Percentiles rank a stretch among this genome's conserved stretches.
phyloP scores from a whole-genome alignment of 2,329 filamentous ascomycete genomes.

The Colletotrichum euphorbiae region DNA sequence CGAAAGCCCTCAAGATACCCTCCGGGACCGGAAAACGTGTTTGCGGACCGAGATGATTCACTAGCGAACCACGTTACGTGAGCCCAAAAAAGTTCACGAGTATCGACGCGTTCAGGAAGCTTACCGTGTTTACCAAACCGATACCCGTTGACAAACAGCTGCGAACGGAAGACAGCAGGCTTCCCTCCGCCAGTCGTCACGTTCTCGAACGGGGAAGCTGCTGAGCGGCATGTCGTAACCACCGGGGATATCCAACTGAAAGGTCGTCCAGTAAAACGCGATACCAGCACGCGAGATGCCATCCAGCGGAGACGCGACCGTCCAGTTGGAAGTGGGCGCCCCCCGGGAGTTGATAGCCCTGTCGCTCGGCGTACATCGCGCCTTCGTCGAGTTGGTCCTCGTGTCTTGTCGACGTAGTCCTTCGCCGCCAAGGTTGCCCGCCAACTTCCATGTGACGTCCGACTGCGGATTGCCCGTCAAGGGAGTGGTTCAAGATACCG shows the following conservation, averaged over 20 bases:
- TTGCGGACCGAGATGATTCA: conserved; percentile 77
- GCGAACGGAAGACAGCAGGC: conserved; percentile 60
- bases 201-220: conserved; percentile 62
- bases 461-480: conserved; percentile 59
- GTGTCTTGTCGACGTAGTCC: conserved; percentile 63
- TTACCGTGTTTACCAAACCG: conserved; percentile 63
- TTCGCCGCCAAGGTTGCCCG: conserved; percentile 72
- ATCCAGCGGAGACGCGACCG: conserved; percentile 54
- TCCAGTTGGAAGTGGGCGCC: conserved; percentile 49
- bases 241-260: conserved; percentile 65
- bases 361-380: conserved; percentile 65
- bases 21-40: conserved; percentile 74
- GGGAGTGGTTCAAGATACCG: conserved; percentile 67
- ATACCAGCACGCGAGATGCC: conserved; percentile 61
- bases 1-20: conserved; percentile 73
- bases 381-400: conserved; percentile 72
- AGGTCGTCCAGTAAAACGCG: conserved; percentile 65
- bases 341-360: conserved; percentile 59
- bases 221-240: conserved; percentile 68
- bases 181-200: conserved; percentile 46
- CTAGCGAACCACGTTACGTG: conserved; percentile 23
- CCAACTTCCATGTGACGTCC: conserved; percentile 69
- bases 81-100: background rate
- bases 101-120: too few relatives aligned
- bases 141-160: conserved; percentile 78